Percentiles rank a stretch among this genome's conserved stretches.
Conservation (phyloP, 306 rosid species). For the Trifolium dubium region DNA sequence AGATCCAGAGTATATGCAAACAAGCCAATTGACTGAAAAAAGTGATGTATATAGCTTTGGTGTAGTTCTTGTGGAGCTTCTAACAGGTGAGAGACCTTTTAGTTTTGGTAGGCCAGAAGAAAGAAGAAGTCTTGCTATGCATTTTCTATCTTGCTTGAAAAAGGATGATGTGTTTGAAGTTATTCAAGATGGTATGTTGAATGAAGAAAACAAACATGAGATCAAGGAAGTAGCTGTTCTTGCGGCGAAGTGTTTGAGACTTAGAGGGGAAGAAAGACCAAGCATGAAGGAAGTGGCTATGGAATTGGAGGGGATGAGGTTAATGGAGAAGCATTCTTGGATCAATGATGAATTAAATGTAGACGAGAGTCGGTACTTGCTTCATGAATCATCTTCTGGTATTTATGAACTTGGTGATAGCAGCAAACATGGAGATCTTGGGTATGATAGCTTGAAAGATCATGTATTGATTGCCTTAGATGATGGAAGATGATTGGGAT, state of each 20-base stretch:
- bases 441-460: slow-evolving; percentile 16
- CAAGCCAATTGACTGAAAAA: slow-evolving; percentile 5
- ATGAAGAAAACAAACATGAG: not conserved
- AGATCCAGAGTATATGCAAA: slow-evolving; percentile 9
- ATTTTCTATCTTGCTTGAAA: slow-evolving; percentile 14
- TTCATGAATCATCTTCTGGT: not conserved
- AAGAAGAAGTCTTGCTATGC: not conserved
- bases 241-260: slow-evolving; percentile 7
- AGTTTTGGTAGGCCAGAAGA: not conserved
- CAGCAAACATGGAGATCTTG: not conserved
- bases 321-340: slow-evolving; percentile 4
- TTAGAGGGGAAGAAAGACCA: not conserved
- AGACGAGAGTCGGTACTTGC: not conserved
- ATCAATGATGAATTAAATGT: not conserved
- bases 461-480: not conserved
- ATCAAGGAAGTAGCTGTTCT: slow-evolving; percentile 5
- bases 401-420: not conserved
- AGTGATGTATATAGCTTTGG: slow-evolving; percentile 13
- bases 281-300: slow-evolving; percentile 23
- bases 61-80: not conserved
- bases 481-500: slow-evolving; percentile 4
- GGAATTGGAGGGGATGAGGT: slow-evolving; percentile 11
- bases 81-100: not conserved
- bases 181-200: slow-evolving; percentile 6
- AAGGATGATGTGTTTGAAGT: not conserved